Conservation (phyloP, 1,139 yeast genomes). For the Pichia sp. region DNA sequence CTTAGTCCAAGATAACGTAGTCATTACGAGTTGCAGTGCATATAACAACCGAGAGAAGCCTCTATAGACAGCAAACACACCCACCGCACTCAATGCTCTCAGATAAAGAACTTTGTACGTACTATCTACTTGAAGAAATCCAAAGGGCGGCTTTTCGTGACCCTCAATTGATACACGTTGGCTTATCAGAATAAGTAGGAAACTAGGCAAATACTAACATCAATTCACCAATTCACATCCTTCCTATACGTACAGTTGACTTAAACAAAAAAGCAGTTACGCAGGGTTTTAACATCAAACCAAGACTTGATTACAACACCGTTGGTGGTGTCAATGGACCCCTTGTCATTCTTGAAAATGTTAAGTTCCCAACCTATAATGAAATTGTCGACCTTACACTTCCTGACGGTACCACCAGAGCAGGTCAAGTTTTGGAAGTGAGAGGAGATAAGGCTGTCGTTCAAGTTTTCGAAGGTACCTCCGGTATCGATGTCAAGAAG, state of each 20-base stretch:
- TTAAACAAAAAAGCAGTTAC: constrained; percentile 88
- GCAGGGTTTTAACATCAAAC: constrained; percentile 83
- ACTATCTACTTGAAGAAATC: background rate
- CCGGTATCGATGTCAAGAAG: constrained; percentile 96
- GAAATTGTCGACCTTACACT: constrained; percentile 94
- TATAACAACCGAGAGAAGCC: no score
- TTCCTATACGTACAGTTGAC: constrained; percentile 36
- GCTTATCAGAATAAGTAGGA: no score
- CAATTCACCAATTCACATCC: no score
- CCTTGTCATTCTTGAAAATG: constrained; percentile 89
- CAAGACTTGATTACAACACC: constrained; percentile 88
- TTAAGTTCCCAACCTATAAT: constrained; percentile 91
- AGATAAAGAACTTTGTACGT: constrained; percentile 45
- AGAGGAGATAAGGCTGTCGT: constrained; percentile 96
- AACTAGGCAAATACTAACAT: no score
- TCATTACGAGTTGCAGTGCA: no score
- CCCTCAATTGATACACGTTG: no score
- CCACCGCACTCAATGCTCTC: constrained; percentile 28
- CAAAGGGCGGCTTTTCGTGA: no score
- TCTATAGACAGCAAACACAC: no score
- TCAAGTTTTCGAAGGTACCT: constrained; percentile 97
- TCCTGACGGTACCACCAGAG: constrained; percentile 91
- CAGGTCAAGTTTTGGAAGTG: constrained; percentile 97
- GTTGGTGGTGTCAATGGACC: constrained; percentile 99
- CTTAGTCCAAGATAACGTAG: no score